Percentiles rank a stretch among this genome's conserved stretches.
phyloP scores from a whole-genome alignment of 208 protist genomes.

The Sergeia podlipaevii region DNA sequence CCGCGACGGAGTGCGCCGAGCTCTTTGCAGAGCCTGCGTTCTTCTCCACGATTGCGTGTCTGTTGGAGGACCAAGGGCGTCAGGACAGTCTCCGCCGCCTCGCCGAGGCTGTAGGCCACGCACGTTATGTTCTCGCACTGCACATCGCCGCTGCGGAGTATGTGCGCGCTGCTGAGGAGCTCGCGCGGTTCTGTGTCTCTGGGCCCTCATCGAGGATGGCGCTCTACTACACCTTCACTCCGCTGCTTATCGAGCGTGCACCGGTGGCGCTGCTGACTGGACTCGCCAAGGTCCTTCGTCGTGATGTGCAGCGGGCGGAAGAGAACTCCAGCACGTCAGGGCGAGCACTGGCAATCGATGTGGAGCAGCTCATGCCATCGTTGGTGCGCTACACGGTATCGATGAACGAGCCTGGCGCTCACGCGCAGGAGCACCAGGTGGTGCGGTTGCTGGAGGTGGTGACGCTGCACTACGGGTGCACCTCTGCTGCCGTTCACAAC shows the following conservation, averaged over 20 bases:
- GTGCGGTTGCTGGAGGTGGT: constrained; percentile 91
- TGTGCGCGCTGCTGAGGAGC: constrained; percentile 35
- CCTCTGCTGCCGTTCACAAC: constrained; percentile 91
- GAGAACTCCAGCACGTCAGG: too few species aligned
- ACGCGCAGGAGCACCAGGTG: constrained; percentile 88
- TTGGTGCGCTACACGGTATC: constrained; percentile 83
- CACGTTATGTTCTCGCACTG: constrained; percentile 52
- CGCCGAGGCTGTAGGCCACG: constrained; percentile 69
- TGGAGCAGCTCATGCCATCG: constrained; percentile 88
- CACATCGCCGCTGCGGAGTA: constrained; percentile 37
- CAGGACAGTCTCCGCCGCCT: constrained; percentile 72
- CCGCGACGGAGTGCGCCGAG: constrained; percentile 18
- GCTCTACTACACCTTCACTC: constrained; percentile 92
- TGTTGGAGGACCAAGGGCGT: constrained; percentile 86
- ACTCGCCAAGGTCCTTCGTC: constrained; percentile 42
- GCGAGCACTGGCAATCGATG: constrained; percentile 50
- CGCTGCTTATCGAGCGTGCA: constrained; percentile 82
- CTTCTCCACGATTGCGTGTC: constrained; percentile 39
- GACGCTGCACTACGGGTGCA: constrained; percentile 77
- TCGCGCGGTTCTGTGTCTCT: constrained; percentile 29
- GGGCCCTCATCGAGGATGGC: constrained; percentile 21
- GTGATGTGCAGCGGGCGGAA: constrained; percentile 39
- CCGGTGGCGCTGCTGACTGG: constrained; percentile 76
- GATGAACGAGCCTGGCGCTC: constrained; percentile 48
- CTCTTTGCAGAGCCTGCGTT: constrained; percentile 36